A percentile compares a stretch with the other conserved stretches of the same genome.
Evolutionary conservation across 108 stramenopile species (phyloP).

Genomic region (Fragilariopsis cylindrus): DNA sequence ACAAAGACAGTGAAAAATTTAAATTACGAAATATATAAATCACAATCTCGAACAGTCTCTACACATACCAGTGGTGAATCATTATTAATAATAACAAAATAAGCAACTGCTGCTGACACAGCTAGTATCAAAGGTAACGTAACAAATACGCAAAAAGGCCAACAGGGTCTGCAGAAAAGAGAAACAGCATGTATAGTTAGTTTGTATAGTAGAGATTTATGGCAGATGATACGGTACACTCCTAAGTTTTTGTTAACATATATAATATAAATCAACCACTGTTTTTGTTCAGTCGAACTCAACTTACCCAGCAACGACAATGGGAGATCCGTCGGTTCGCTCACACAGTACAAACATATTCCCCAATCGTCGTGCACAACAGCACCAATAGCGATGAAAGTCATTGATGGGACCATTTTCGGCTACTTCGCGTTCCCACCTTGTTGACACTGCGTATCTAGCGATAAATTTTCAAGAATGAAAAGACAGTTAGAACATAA

Average conservation of each 20-base stretch:
- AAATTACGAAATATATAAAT: background rate
- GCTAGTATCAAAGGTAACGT: constrained; percentile 79
- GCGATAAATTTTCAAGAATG: background rate
- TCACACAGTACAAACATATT: constrained; percentile 82
- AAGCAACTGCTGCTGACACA: constrained; percentile 56
- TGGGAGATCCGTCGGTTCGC: constrained; percentile 77
- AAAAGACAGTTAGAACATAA: background rate
- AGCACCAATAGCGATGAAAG: constrained; percentile 78
- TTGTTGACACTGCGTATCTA: constrained; percentile 70
- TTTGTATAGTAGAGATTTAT: too few relatives aligned
- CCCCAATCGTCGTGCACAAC: constrained; percentile 79
- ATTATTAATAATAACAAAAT: constrained; percentile 71
- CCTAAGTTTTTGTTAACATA: too few relatives aligned
- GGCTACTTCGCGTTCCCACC: constrained; percentile 77
- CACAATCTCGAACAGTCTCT: too few relatives aligned
- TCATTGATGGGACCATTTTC: constrained; percentile 47
- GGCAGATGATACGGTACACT: too few relatives aligned
- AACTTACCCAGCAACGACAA: constrained; percentile 59
- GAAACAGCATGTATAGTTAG: too few relatives aligned
- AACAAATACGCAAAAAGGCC: constrained; percentile 89
- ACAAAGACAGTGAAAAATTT: background rate
- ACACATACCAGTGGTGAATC: constrained; percentile 65
- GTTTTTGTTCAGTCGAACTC: too few relatives aligned
- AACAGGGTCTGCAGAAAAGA: constrained; percentile 57
- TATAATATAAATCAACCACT: too few relatives aligned